phyloP scores from a whole-genome alignment of 805 yeast species.

The Kazachstania psychrophila region DNA sequence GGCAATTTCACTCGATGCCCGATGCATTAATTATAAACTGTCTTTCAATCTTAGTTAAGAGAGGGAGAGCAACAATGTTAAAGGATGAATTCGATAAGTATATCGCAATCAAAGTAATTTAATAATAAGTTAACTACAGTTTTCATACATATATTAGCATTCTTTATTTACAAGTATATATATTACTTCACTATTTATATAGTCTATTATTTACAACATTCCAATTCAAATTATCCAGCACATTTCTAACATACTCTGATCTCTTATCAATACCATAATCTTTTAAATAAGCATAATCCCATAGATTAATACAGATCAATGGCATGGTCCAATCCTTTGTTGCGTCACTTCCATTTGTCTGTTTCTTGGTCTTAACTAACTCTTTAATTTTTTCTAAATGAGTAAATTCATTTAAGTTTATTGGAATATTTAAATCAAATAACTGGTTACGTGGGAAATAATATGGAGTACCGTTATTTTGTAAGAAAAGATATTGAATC shows the following conservation, averaged over 20 bases:
- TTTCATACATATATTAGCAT: conserved; percentile 3
- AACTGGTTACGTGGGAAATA: conserved; percentile 59
- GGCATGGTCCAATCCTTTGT: conserved; percentile 51
- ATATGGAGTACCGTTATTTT: conserved; percentile 75
- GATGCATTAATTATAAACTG: conserved; percentile 43
- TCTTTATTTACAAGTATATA: background rate
- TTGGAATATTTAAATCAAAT: conserved; percentile 67
- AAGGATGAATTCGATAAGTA: conserved; percentile 56
- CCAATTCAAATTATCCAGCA: conserved; percentile 83
- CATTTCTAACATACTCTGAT: conserved; percentile 58
- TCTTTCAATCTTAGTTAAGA: conserved; percentile 48
- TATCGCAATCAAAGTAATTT: conserved; percentile 73
- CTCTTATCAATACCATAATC: conserved; percentile 80
- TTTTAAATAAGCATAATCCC: conserved; percentile 81
- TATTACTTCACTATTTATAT: conserved; percentile 11
- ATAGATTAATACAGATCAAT: conserved; percentile 65
- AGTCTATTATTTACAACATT: conserved; percentile 46
- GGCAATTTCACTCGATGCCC: conserved; percentile 59
- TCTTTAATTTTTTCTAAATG: conserved; percentile 36
- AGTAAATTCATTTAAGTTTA: conserved; percentile 46
- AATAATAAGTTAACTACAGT: conserved; percentile 14
- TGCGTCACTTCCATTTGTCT: conserved; percentile 15
- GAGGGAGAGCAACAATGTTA: conserved; percentile 65
- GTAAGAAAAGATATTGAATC: conserved; percentile 44
- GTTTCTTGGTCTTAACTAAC: conserved; percentile 15